phyloP scores from a whole-genome alignment of 2,329 filamentous ascomycete genomes.

The Fusarium sororula region DNA sequence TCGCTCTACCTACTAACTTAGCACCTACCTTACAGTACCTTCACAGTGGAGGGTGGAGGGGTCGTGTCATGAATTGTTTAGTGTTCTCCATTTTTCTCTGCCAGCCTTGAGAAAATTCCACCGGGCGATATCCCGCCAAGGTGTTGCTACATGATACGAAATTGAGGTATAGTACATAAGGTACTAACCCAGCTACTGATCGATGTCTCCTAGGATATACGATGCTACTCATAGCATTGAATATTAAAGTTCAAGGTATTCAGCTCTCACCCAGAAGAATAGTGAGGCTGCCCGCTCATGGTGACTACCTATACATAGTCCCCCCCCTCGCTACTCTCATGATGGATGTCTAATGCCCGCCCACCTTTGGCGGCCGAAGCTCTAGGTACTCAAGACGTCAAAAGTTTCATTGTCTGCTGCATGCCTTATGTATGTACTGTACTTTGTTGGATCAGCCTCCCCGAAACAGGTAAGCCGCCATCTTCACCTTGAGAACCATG shows the following conservation, averaged over 20 bases:
- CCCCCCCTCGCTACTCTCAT: neutral
- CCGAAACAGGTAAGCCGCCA: constrained; percentile 20
- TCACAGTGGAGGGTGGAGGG: constrained; percentile 41
- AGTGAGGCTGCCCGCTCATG: constrained; percentile 6
- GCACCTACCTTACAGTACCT: neutral
- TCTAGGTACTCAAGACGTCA: neutral
- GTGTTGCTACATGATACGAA: constrained; percentile 11
- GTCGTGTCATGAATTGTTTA: constrained; percentile 47
- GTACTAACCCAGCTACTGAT: neutral
- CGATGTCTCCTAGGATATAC: neutral
- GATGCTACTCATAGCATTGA: neutral
- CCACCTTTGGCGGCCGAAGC: neutral
- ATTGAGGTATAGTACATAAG: neutral
- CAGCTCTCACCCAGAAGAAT: neutral
- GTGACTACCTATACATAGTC: neutral
- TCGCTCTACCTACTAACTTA: neutral
- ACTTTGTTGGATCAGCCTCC: constrained; percentile 8
- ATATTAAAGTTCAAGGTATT: neutral
- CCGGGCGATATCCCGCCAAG: constrained; percentile 30
- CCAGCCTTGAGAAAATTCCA: constrained; percentile 33
- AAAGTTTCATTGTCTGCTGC: neutral
- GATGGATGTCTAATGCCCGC: neutral
- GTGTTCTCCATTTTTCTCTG: constrained; percentile 40
- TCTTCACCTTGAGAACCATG: constrained; percentile 13
- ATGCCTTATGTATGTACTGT: neutral